Conservation (phyloP, 805 yeast species). For the Sugiyamaella qingdaonensis region DNA sequence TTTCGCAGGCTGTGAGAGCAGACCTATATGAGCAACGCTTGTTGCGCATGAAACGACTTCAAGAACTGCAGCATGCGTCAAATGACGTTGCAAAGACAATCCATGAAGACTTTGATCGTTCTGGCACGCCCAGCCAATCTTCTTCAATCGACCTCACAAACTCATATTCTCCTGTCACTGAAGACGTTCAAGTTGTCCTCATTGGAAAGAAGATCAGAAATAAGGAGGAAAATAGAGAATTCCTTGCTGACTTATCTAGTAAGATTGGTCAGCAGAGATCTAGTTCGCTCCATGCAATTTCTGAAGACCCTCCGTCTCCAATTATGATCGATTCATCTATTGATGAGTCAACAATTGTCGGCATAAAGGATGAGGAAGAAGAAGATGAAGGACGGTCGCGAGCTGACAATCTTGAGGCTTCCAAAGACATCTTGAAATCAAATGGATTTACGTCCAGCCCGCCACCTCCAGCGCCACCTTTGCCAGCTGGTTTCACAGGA, state of each 20-base stretch:
- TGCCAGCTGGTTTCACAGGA: conserved; percentile 16
- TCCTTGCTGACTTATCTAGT: conserved; percentile 13
- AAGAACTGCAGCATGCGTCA: conserved; percentile 63
- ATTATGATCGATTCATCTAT: neutral
- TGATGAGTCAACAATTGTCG: neutral
- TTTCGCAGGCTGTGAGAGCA: conserved; percentile 10
- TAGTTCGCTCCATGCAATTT: neutral
- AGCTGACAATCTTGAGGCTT: neutral
- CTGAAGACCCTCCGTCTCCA: neutral
- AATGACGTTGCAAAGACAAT: conserved; percentile 52
- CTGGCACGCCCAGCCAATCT: neutral
- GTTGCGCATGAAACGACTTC: conserved; percentile 62
- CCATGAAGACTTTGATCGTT: conserved; percentile 5
- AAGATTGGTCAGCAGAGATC: conserved; percentile 2
- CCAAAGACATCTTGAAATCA: neutral
- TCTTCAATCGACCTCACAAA: neutral
- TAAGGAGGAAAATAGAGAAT: conserved; percentile 2
- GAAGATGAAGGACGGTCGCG: neutral
- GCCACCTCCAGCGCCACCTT: conserved; percentile 33
- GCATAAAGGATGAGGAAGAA: neutral
- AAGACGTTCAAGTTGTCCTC: conserved; percentile 24
- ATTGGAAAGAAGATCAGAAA: conserved; percentile 15
- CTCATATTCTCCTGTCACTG: conserved; percentile 23
- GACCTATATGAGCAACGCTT: conserved; percentile 53
- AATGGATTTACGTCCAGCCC: conserved; percentile 17